phyloP scores from a whole-genome alignment of 352 stramenopile species.

The Globisporangium emineosum region DNA sequence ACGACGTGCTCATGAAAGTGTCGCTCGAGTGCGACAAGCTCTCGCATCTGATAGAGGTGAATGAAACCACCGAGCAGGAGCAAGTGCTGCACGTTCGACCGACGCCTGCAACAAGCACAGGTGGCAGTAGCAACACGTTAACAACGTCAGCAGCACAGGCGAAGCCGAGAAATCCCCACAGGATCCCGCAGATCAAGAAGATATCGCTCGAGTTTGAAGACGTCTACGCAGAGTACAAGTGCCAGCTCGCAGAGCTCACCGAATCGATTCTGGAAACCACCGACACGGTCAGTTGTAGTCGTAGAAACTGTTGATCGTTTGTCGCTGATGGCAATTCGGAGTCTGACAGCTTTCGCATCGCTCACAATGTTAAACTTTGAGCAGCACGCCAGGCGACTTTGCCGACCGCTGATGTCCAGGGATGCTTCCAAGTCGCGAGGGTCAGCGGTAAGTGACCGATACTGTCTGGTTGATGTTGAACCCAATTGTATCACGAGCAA shows the following conservation, averaged over 20 bases:
- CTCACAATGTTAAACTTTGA: neutral
- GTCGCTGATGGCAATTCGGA: neutral
- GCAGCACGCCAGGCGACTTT: constrained; percentile 14
- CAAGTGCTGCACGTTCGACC: constrained; percentile 1
- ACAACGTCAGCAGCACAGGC: no score
- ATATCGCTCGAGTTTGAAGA: constrained; percentile 54
- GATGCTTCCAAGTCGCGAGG: constrained; percentile 14
- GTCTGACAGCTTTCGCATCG: neutral
- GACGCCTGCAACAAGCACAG: constrained; percentile 2
- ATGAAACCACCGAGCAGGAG: constrained; percentile 36
- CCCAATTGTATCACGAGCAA: neutral
- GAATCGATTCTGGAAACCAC: constrained; percentile 51
- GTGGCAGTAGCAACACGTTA: neutral
- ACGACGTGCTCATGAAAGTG: constrained; percentile 40
- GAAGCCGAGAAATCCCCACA: neutral
- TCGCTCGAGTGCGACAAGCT: constrained; percentile 27
- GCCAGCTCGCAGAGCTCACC: constrained; percentile 48
- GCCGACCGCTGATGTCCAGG: constrained; percentile 9
- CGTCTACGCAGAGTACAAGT: constrained; percentile 43
- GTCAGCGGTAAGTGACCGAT: constrained; percentile 10
- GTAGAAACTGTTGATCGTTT: neutral
- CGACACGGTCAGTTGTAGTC: constrained; percentile 26
- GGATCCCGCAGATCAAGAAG: constrained; percentile 47
- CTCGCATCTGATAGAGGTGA: constrained; percentile 42
- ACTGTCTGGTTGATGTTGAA: neutral